These are phyloP conservation scores for Lipomyces sp. DNA, from an alignment of 805 yeast genomes.

Conservation along the genomic window DNA sequence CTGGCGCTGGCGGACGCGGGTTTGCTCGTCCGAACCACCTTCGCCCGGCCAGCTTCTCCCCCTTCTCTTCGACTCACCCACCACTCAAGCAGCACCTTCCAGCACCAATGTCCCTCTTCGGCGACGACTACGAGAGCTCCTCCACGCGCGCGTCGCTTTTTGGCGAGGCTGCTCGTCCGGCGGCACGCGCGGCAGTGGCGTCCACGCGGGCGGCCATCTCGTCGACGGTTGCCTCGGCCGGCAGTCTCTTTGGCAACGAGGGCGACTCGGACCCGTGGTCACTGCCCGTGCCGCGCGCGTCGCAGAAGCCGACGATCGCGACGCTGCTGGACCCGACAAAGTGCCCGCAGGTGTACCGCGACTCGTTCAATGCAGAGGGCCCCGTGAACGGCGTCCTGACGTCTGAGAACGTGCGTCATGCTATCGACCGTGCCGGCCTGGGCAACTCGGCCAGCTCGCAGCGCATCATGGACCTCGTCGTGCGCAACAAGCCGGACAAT, in stretches of 20 bases:
- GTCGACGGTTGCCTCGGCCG: background rate
- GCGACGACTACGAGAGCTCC: conserved; percentile 31
- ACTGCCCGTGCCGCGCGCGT: conserved; percentile 7
- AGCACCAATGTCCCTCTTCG: conserved; percentile 28
- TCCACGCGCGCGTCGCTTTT: conserved; percentile 21
- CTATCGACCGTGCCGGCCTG: conserved; percentile 28
- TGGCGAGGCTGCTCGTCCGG: conserved; percentile 6
- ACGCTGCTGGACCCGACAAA: conserved; percentile 20
- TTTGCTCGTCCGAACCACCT: background rate
- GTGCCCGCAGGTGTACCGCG: conserved; percentile 27
- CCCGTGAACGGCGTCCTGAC: conserved; percentile 27
- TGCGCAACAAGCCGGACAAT: conserved; percentile 28
- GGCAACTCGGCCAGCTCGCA: conserved; percentile 11
- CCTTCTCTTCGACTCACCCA: background rate
- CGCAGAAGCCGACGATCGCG: conserved; percentile 26
- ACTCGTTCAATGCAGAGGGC: conserved; percentile 27
- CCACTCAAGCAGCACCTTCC: background rate
- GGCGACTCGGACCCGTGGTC: conserved; percentile 11
- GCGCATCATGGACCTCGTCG: conserved; percentile 13
- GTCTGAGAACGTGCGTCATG: conserved; percentile 21
- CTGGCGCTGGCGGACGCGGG: no score
- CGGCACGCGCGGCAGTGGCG: conserved; percentile 11
- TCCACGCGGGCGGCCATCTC: background rate
- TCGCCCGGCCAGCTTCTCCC: background rate
- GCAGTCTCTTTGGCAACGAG: conserved; percentile 16